A percentile compares a stretch with the other conserved stretches of the same genome.
Conservation (phyloP, 495 filamentous ascomycete species). For the Penicillium fimorum region DNA sequence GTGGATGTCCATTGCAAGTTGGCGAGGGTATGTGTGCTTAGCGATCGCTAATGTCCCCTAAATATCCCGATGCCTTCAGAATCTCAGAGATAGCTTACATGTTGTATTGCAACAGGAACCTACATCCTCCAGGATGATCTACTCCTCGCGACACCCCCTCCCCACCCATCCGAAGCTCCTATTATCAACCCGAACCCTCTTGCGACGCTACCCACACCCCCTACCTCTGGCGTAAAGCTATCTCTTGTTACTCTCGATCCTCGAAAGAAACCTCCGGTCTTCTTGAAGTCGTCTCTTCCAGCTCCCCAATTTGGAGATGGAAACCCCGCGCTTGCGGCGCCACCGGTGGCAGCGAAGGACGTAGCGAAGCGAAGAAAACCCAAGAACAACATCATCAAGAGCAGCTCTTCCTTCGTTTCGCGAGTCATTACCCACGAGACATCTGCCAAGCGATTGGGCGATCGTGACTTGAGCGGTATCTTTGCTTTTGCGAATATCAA, state of each 20-base stretch:
- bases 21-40: constrained; percentile 69
- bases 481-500: constrained; percentile 95
- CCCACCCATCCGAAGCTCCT: constrained; percentile 90
- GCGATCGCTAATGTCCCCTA: constrained; percentile 11
- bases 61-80: not conserved
- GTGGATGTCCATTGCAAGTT: constrained; percentile 71
- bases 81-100: constrained; percentile 17
- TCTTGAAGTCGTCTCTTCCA: constrained; percentile 37
- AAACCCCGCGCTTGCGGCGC: constrained; percentile 65
- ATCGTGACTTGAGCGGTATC: constrained; percentile 72
- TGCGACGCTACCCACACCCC: constrained; percentile 74
- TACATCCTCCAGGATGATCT: constrained; percentile 88
- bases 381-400: constrained; percentile 96
- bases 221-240: constrained; percentile 81
- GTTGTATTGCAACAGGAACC: constrained; percentile 57
- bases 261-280: constrained; percentile 55
- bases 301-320: constrained; percentile 84
- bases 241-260: constrained; percentile 69
- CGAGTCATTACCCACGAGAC: constrained; percentile 89
- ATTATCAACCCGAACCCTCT: constrained; percentile 84
- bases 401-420: constrained; percentile 95
- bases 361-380: constrained; percentile 79
- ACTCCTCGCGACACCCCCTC: constrained; percentile 88
- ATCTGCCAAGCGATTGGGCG: constrained; percentile 71
- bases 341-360: constrained; percentile 60